A percentile compares a stretch with the other conserved stretches of the same genome.
phyloP scores from a whole-genome alignment of 495 filamentous ascomycete species.

The Articulospora tetracladia region DNA sequence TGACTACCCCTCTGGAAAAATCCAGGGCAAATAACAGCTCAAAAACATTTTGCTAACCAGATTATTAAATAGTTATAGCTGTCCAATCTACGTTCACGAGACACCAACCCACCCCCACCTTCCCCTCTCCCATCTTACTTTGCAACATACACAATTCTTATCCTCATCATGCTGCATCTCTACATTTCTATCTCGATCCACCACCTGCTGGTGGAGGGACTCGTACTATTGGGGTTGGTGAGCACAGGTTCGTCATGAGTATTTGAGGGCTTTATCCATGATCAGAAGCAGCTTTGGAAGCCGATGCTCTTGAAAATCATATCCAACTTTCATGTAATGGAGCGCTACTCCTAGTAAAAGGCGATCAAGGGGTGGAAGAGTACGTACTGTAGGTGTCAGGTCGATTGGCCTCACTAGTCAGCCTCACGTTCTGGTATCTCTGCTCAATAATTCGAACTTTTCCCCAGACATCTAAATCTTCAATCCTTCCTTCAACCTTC shows the following conservation, averaged over 20 bases:
- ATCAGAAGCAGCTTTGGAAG: not conserved
- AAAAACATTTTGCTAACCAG: too few species aligned
- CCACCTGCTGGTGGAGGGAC: not conserved
- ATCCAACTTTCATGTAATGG: too few species aligned
- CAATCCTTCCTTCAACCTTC: not conserved
- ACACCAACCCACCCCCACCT: too few species aligned
- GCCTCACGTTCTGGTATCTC: conserved; percentile 10
- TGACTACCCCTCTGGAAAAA: too few species aligned
- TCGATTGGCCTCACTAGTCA: conserved; percentile 16
- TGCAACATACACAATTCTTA: too few species aligned
- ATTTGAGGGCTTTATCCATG: not conserved
- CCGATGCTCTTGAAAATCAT: not conserved
- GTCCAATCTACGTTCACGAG: too few species aligned
- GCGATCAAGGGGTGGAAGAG: not conserved
- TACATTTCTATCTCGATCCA: not conserved
- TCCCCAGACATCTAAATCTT: conserved; percentile 12
- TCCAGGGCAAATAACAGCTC: too few species aligned
- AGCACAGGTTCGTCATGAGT: not conserved
- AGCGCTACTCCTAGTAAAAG: not conserved
- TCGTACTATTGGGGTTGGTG: not conserved
- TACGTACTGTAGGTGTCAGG: conserved; percentile 20
- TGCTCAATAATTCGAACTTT: conserved; percentile 11
- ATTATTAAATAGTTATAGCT: too few species aligned
- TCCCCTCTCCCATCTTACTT: too few species aligned
- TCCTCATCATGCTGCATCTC: too few species aligned